A percentile compares a stretch with the other conserved stretches of the same genome.
Evolutionary conservation across 768 basidiomycete genomes (phyloP).

Genomic region (Pholiota molesta): DNA sequence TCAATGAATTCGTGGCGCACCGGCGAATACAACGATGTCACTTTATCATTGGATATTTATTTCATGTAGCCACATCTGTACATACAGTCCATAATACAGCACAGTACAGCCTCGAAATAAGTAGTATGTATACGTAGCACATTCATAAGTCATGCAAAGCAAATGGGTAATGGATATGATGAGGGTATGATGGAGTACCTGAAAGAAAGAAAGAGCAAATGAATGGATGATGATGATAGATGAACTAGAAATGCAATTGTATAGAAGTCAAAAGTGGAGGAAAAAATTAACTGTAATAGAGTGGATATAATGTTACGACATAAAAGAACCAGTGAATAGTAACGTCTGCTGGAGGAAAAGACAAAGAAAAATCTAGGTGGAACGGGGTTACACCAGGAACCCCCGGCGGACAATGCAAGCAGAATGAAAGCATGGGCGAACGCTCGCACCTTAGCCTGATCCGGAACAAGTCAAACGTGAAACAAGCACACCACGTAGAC

Average conservation of each 20-base stretch:
- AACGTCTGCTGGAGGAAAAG: background rate
- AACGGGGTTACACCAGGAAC: background rate
- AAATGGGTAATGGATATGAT: background rate
- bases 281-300: background rate
- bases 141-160: background rate
- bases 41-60: too few species aligned
- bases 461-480: background rate
- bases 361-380: too few species aligned
- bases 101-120: background rate
- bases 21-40: too few species aligned
- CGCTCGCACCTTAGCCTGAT: background rate
- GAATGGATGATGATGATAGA: background rate
- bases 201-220: background rate
- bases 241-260: too few species aligned
- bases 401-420: background rate
- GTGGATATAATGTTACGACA: background rate
- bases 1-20: too few species aligned
- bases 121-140: background rate
- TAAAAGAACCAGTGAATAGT: background rate
- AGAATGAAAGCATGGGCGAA: background rate
- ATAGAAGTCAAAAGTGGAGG: background rate
- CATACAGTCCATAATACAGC: background rate
- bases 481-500: background rate
- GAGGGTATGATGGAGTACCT: background rate
- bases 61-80: background rate